Evolutionary conservation across 371 early-diverging fungal genomes (phyloP).

Genomic region (Mucor indicus): DNA sequence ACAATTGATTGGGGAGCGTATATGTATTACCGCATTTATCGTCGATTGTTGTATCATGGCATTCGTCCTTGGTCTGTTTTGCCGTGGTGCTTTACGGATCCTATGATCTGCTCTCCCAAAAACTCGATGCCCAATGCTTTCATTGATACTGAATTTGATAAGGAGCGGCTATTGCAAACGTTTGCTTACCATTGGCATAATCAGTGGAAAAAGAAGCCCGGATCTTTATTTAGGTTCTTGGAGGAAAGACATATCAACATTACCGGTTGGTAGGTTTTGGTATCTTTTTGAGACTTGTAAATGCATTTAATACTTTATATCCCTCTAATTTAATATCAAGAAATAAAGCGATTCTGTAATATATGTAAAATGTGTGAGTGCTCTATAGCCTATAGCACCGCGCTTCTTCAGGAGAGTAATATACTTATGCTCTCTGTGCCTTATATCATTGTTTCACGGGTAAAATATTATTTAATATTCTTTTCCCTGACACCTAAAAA

Average conservation of each 20-base stretch:
- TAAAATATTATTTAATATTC: too few relatives aligned
- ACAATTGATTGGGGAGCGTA: constrained; percentile 54
- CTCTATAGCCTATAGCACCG: too few relatives aligned
- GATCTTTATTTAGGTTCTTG: constrained; percentile 44
- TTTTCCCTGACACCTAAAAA: too few relatives aligned
- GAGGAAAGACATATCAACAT: constrained; percentile 37
- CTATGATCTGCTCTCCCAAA: constrained; percentile 43
- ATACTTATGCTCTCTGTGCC: too few relatives aligned
- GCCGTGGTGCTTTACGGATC: constrained; percentile 57
- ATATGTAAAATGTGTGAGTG: too few relatives aligned
- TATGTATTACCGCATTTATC: constrained; percentile 48
- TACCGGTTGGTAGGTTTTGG: constrained; percentile 46
- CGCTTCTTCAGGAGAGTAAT: too few relatives aligned
- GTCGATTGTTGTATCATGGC: constrained; percentile 42
- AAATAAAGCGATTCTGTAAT: too few relatives aligned
- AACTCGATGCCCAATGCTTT: constrained; percentile 56
- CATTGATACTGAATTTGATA: constrained; percentile 38
- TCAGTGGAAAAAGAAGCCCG: constrained; percentile 51
- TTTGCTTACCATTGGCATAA: constrained; percentile 61
- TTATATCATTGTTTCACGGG: too few relatives aligned
- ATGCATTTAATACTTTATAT: too few relatives aligned
- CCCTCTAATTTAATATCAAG: too few relatives aligned
- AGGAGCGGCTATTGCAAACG: constrained; percentile 36
- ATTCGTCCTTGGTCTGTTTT: constrained; percentile 45
- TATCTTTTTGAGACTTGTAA: too few relatives aligned